These are phyloP conservation scores for Fusarium keratoplasticum DNA, from an alignment of 2,329 filamentous ascomycete genomes.

Conservation along the genomic window DNA sequence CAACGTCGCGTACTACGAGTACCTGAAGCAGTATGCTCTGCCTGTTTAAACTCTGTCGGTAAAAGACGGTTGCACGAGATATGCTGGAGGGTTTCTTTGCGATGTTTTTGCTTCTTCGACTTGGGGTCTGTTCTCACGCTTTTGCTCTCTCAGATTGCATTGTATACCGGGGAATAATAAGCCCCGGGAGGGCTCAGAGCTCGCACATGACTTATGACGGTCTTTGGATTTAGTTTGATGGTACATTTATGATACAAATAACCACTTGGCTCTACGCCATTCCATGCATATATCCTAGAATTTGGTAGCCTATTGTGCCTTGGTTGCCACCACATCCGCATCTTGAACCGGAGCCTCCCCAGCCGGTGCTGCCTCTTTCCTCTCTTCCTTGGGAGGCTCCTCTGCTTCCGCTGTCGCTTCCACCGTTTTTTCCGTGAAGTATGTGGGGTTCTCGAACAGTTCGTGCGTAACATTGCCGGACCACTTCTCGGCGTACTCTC, in stretches of 20 bases:
- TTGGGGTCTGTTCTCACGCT: slow-evolving; percentile 6
- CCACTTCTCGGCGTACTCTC: slow-evolving; percentile 61
- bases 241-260: slow-evolving; percentile 46
- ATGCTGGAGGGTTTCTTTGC: slow-evolving; percentile 14
- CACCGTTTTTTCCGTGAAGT: slow-evolving; percentile 30
- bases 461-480: slow-evolving; percentile 65
- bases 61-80: slow-evolving; percentile 7
- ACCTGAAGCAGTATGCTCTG: slow-evolving; percentile 76
- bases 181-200: not conserved
- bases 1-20: slow-evolving; percentile 82
- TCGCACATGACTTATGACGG: slow-evolving; percentile 31
- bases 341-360: not conserved
- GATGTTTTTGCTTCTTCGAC: slow-evolving; percentile 6
- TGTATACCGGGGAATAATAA: slow-evolving; percentile 12
- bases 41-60: slow-evolving; percentile 33
- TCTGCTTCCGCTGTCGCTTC: slow-evolving; percentile 21
- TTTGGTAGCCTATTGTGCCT: not conserved
- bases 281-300: slow-evolving; percentile 25
- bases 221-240: slow-evolving; percentile 42
- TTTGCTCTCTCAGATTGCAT: slow-evolving; percentile 27
- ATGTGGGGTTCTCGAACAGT: slow-evolving; percentile 48
- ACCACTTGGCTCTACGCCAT: slow-evolving; percentile 41
- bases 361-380: not conserved
- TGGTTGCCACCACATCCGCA: not conserved
- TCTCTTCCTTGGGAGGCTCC: not conserved